Base-by-base conservation (phyloP, 345 rosid species). In the Laguncularia racemosa region DNA sequence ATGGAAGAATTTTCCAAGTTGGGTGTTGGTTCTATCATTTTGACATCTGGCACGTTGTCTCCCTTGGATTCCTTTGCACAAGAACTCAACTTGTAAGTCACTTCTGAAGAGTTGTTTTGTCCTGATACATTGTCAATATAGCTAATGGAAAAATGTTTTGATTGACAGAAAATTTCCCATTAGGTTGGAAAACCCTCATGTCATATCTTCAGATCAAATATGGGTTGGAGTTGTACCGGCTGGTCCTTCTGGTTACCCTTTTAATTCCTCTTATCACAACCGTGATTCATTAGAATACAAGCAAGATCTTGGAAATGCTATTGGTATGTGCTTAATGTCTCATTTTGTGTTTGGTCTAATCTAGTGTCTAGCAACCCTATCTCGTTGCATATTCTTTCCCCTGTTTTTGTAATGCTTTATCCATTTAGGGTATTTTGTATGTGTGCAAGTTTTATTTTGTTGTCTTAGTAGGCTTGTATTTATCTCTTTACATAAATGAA, bases 31-130 rank as follows among this genome's bases (percentile, higher is more conserved):
- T 85, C 99, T 64, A 81, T 93, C 59, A 71, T 93, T 62, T 73
- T 93, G 71, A 93, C 99, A 65, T 93, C 97, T n/a, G 99, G 97
- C 64, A 89, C 99, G 50, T 76, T 93, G 64, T 87, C 97, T 47
- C 99, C 99, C 28, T 53, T 93, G 86, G 96, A 93, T 68, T 87
- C 95, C 44, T 79, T 93, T 76, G 99, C 92, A 43, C 83, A 79
- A 63, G 99, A 93, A 75, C 71, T 93, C 62, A 85, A 81, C 76
- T 48, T 93, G 99, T 93, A 74, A 84, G 89, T 69, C 56, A 57
- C 61, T 20, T 19, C 16, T 58, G 20, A 28, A 51, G 28, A n/a
- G 15, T 47, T 59, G 17, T 40, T 6, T 48, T 19, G 13, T 50
- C 52, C 15, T 51, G 15, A 38, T 14, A 20, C n/a, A n/a, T n/a